Conservation (phyloP, 495 filamentous ascomycete genomes). For the Xylaria acuta region DNA sequence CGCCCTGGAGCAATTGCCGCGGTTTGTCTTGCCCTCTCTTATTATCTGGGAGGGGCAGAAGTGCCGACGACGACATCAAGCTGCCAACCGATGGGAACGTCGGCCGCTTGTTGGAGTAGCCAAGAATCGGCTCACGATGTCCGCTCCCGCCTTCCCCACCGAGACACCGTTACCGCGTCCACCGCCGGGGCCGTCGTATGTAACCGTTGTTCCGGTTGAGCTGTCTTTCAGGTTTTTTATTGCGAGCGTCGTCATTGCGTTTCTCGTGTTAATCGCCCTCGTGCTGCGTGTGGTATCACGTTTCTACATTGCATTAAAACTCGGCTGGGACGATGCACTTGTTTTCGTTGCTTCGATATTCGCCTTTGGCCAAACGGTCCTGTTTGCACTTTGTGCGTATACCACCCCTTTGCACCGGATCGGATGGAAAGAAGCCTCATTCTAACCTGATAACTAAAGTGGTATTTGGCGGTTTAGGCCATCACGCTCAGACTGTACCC, state of each 20-base stretch:
- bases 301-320: constrained; percentile 11
- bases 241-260: constrained; percentile 14
- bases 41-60: not conserved
- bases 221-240: constrained; percentile 25
- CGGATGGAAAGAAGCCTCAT: not conserved
- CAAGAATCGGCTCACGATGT: constrained; percentile 12
- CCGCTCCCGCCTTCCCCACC: constrained; percentile 14
- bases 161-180: constrained; percentile 13
- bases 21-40: constrained; percentile 2
- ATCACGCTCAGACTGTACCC: constrained; percentile 19
- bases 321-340: constrained; percentile 26
- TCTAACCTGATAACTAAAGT: constrained; percentile 20
- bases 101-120: constrained; percentile 1
- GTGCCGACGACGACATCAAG: not conserved
- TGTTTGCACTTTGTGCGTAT: constrained; percentile 27
- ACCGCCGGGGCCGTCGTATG: constrained; percentile 26
- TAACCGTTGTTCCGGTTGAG: constrained; percentile 13
- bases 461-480: constrained; percentile 26
- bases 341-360: constrained; percentile 16
- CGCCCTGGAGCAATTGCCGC: not conserved
- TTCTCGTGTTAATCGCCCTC: constrained; percentile 13
- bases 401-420: not conserved
- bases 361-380: constrained; percentile 17
- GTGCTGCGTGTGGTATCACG: constrained; percentile 17
- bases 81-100: constrained; percentile 18